Conservation (phyloP, 371 early-diverging fungal species). For the Choanephora cucurbitarum region DNA sequence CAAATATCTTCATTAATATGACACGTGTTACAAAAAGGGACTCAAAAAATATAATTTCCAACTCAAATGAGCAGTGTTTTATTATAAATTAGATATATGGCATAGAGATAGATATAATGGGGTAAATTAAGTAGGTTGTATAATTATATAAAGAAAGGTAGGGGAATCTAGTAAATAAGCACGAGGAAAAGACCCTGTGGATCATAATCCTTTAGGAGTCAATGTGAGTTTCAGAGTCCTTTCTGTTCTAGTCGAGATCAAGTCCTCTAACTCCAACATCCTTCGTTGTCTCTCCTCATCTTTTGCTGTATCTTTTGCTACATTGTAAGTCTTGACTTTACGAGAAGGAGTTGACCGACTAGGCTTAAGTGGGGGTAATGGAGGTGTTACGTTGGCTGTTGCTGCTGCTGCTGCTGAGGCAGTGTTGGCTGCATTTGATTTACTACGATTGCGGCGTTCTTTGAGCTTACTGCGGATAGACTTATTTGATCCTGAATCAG, state of each 20-base stretch:
- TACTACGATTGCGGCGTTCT: slow-evolving; percentile 23
- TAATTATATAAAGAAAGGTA: background rate
- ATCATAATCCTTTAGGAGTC: slow-evolving; percentile 39
- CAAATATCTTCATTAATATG: background rate
- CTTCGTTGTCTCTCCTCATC: slow-evolving; percentile 37
- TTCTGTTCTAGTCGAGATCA: slow-evolving; percentile 45
- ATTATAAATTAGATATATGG: too few species aligned
- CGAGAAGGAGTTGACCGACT: slow-evolving; percentile 32
- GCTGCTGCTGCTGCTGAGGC: slow-evolving; percentile 9
- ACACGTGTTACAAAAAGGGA: background rate
- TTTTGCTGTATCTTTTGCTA: slow-evolving; percentile 9
- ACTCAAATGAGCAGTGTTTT: background rate
- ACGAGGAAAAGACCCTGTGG: background rate
- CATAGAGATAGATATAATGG: background rate
- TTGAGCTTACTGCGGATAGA: slow-evolving; percentile 9
- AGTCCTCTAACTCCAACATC: slow-evolving; percentile 43
- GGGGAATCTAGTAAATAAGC: background rate
- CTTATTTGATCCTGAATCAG: background rate
- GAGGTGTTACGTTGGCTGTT: slow-evolving; percentile 13
- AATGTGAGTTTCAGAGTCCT: slow-evolving; percentile 48
- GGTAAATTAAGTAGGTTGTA: background rate
- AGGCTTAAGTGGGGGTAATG: background rate
- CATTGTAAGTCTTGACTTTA: slow-evolving; percentile 43
- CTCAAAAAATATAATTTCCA: background rate
- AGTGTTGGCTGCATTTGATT: slow-evolving; percentile 4